A percentile compares a stretch with the other conserved stretches of the same genome.
Evolutionary conservation across 805 yeast genomes (phyloP).

Genomic region (Lachancea meyersii): DNA sequence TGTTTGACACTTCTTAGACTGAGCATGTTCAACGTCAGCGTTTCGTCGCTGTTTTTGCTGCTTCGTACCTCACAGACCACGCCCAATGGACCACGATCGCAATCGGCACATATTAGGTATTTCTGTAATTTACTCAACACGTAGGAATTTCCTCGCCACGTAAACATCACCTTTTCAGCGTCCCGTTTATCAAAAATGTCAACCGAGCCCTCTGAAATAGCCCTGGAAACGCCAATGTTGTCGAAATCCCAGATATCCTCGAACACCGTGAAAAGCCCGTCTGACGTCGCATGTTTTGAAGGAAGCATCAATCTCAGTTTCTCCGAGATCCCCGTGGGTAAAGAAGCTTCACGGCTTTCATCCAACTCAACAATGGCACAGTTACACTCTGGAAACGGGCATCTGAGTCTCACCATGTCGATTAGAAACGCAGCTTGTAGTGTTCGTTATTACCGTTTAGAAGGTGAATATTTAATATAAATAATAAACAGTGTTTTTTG

Average conservation of each 20-base stretch:
- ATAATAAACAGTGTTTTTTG: too few relatives aligned
- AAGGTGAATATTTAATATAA: too few relatives aligned
- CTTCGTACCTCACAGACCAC: conserved; percentile 42
- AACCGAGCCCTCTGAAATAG: conserved; percentile 15
- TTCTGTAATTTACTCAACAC: conserved; percentile 40
- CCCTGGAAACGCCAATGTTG: conserved; percentile 65
- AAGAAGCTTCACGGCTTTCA: conserved; percentile 5
- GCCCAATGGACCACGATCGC: conserved; percentile 75
- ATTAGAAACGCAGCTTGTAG: not conserved
- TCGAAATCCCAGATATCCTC: conserved; percentile 74
- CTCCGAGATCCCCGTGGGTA: conserved; percentile 14
- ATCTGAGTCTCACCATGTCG: conserved; percentile 19
- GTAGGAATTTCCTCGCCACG: conserved; percentile 14
- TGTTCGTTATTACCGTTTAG: too few relatives aligned
- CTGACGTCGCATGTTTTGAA: not conserved
- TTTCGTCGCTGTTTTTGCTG: conserved; percentile 10
- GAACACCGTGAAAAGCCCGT: conserved; percentile 37
- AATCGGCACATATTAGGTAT: conserved; percentile 62
- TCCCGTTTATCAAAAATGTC: not conserved
- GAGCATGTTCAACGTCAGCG: conserved; percentile 37
- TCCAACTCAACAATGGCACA: conserved; percentile 17
- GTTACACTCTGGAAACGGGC: conserved; percentile 24
- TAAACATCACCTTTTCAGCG: conserved; percentile 9
- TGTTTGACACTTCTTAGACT: conserved; percentile 40
- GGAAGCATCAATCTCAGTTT: conserved; percentile 20